Conservation (phyloP, 139 green algal species). For the Haematococcus lacustris region DNA sequence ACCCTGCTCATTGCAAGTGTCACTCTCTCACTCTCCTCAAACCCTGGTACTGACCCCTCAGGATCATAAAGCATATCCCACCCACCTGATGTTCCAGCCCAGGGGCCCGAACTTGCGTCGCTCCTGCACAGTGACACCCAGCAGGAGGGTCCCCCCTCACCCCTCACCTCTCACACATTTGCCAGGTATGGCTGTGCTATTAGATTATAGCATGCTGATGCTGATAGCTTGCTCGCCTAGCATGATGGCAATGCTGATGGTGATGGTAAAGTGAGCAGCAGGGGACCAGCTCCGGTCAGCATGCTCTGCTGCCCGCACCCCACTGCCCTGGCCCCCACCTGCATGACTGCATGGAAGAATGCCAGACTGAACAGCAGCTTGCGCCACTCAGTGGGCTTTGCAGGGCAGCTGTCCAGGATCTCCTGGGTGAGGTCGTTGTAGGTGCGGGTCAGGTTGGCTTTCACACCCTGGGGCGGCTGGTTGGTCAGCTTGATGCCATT, state of each 20-base stretch:
- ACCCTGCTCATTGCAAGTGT: no score
- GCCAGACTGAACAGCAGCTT: conserved; percentile 66
- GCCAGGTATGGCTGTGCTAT: no score
- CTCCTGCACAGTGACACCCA: conserved; percentile 61
- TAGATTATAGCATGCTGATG: no score
- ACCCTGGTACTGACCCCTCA: no score
- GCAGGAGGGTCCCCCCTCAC: no score
- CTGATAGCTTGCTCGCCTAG: no score
- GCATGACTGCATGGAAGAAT: conserved; percentile 76
- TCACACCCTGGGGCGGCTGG: conserved; percentile 66
- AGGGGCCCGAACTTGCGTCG: conserved; percentile 81
- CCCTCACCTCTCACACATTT: no score
- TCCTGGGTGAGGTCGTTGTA: conserved; percentile 54
- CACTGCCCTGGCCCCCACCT: conserved; percentile 9
- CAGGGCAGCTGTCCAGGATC: conserved; percentile 37
- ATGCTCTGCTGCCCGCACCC: not conserved
- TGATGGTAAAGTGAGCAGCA: no score
- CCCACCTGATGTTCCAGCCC: conserved; percentile 86
- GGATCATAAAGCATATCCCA: no score
- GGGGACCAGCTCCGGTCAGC: no score
- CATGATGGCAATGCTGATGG: no score
- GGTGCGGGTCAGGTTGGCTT: conserved; percentile 63
- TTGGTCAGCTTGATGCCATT: conserved; percentile 70
- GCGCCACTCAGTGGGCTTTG: conserved; percentile 46
- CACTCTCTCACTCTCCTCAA: no score